Evolutionary conservation across 257 asterid genomes (phyloP).

Genomic region (Forsythia viridissima): DNA sequence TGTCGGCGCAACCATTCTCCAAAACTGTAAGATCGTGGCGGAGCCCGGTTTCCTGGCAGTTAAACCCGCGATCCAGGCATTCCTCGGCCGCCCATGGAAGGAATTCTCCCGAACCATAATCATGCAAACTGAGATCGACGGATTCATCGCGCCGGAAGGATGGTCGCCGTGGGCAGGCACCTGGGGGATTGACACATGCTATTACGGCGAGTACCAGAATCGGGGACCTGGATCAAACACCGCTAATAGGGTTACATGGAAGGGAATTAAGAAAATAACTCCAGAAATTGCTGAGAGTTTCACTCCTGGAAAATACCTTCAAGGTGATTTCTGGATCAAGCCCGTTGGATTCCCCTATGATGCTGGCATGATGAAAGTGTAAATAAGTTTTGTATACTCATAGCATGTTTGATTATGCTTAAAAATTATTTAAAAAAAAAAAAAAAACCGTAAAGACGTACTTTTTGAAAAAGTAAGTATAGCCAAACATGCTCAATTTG

Average conservation of each 20-base stretch:
- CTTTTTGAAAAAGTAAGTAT: too few relatives aligned
- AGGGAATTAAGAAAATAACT: slow-evolving; percentile 56
- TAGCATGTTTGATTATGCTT: not conserved
- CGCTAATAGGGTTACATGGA: slow-evolving; percentile 59
- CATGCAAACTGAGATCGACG: slow-evolving; percentile 61
- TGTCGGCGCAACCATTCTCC: slow-evolving; percentile 52
- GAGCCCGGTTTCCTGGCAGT: slow-evolving; percentile 39
- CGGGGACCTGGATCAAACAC: slow-evolving; percentile 59
- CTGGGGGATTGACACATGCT: slow-evolving; percentile 51
- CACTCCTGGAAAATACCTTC: slow-evolving; percentile 38
- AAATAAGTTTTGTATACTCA: not conserved
- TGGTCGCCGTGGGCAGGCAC: slow-evolving; percentile 81
- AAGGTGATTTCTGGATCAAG: slow-evolving; percentile 55
- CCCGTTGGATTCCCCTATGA: slow-evolving; percentile 51
- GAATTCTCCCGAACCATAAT: slow-evolving; percentile 66
- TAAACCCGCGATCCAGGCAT: slow-evolving; percentile 33
- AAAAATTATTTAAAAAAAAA: too few relatives aligned
- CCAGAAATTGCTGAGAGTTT: slow-evolving; percentile 56
- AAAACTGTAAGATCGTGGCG: slow-evolving; percentile 45
- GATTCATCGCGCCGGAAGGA: slow-evolving; percentile 59
- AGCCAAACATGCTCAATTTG: not conserved
- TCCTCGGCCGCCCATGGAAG: slow-evolving; percentile 89
- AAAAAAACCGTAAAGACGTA: too few relatives aligned
- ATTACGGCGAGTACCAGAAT: slow-evolving; percentile 73
- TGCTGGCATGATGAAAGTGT: slow-evolving; percentile 36